These are phyloP conservation scores for Zalaria obscura DNA, from an alignment of 2,329 filamentous ascomycete genomes.

Conservation along the genomic window DNA sequence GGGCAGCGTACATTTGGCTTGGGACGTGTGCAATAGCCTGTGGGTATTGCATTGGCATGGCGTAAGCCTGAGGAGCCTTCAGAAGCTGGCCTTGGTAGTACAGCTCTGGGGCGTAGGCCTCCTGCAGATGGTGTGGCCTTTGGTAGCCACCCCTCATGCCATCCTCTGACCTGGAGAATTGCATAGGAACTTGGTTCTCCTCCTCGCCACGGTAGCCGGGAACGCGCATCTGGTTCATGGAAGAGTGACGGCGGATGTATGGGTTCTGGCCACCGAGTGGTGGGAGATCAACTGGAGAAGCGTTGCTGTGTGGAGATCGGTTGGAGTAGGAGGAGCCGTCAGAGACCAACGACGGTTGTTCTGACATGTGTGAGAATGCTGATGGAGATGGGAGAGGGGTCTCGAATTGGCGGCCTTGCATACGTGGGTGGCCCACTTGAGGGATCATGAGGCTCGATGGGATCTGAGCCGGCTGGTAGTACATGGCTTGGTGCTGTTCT, in stretches of 20 bases:
- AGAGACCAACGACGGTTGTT: conserved; percentile 57
- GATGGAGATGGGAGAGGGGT: conserved; percentile 49
- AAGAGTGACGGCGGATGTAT: conserved; percentile 14
- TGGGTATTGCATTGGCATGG: conserved; percentile 8
- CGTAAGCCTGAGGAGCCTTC: conserved; percentile 5
- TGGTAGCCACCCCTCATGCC: conserved; percentile 9
- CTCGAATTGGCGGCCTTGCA: conserved; percentile 26
- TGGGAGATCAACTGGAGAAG: conserved; percentile 32
- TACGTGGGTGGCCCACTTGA: conserved; percentile 14
- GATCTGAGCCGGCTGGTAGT: conserved; percentile 4
- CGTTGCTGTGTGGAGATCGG: conserved; percentile 29
- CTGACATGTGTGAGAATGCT: conserved; percentile 49
- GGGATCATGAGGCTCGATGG: conserved; percentile 18
- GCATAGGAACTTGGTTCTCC: conserved; percentile 14
- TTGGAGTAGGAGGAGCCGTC: conserved; percentile 39
- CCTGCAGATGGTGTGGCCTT: conserved; percentile 18
- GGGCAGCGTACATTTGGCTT: conserved; percentile 10
- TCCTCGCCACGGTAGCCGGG: conserved; percentile 16
- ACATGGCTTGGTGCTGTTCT: conserved; percentile 7
- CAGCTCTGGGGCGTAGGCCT: conserved; percentile 16
- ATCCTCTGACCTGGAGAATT: conserved; percentile 15
- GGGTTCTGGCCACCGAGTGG: conserved; percentile 15
- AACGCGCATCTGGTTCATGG: conserved; percentile 17
- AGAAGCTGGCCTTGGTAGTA: conserved; percentile 9
- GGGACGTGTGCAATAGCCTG: conserved; percentile 8